Percentiles rank a stretch among this genome's conserved stretches.
Conservation (phyloP, 768 basidiomycete genomes). For the Collybiopsis confluens region DNA sequence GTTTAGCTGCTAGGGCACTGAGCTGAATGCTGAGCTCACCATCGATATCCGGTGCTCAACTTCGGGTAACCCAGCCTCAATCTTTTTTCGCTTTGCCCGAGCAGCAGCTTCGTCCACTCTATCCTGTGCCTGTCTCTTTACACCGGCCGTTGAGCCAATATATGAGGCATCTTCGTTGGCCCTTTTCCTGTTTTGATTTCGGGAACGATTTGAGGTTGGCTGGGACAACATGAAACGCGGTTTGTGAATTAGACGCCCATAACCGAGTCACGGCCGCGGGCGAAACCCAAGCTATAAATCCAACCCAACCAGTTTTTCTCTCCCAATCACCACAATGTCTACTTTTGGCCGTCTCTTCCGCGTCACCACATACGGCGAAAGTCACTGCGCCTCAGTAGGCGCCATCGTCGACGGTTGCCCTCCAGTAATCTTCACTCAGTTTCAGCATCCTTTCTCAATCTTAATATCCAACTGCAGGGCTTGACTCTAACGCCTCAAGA, state of each 20-base stretch:
- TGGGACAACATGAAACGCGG: no score
- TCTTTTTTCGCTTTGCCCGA: constrained; percentile 68
- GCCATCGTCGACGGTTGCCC: constrained; percentile 98
- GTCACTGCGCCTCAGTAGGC: constrained; percentile 94
- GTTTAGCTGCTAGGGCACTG: no score
- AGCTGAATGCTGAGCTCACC: constrained; percentile 17
- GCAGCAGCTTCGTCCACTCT: constrained; percentile 66
- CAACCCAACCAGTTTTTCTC: no score
- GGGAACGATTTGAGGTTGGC: constrained; percentile 45
- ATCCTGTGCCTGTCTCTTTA: constrained; percentile 65
- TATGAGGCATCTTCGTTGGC: constrained; percentile 69
- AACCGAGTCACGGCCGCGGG: constrained; percentile 2
- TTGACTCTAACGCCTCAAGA: constrained; percentile 75
- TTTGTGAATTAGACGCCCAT: no score
- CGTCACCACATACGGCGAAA: constrained; percentile 97
- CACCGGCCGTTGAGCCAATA: constrained; percentile 47
- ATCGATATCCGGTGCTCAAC: constrained; percentile 20
- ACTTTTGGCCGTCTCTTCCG: constrained; percentile 89
- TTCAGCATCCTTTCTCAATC: constrained; percentile 1
- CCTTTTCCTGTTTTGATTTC: constrained; percentile 60
- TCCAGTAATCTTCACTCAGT: constrained; percentile 57
- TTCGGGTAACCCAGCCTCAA: constrained; percentile 30
- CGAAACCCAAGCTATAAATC: no score
- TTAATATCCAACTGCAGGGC: constrained; percentile 51
- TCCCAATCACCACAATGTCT: constrained; percentile 76